These are phyloP conservation scores for Diaporthe vexans DNA, from an alignment of 2,329 filamentous ascomycete genomes.

Conservation along the genomic window DNA sequence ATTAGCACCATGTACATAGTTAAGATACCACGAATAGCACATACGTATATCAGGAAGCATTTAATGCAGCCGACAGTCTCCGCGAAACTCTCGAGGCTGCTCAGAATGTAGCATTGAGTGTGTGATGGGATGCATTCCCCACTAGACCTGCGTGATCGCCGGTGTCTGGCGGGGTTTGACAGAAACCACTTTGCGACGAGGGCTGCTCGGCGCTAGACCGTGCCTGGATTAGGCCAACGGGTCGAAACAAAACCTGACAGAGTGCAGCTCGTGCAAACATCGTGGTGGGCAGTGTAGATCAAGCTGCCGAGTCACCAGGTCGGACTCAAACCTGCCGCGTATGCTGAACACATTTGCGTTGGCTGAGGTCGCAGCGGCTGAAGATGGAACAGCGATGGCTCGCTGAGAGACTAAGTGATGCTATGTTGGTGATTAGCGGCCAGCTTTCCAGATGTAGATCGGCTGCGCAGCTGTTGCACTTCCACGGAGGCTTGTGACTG, in stretches of 20 bases:
- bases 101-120: neutral
- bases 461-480: neutral
- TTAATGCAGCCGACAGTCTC: neutral
- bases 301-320: neutral
- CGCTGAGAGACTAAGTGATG: neutral
- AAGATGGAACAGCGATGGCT: neutral
- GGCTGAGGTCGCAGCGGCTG: neutral
- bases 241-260: slow-evolving; percentile 24
- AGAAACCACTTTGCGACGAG: slow-evolving; percentile 28
- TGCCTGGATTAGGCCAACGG: neutral
- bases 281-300: neutral
- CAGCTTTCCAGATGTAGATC: neutral
- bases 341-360: slow-evolving; percentile 7
- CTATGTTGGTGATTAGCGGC: neutral
- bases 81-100: slow-evolving; percentile 13
- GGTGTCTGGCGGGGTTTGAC: slow-evolving; percentile 20
- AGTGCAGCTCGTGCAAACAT: slow-evolving; percentile 3
- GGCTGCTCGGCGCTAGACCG: slow-evolving; percentile 22
- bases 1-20: slow-evolving; percentile 4
- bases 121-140: slow-evolving; percentile 22
- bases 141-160: slow-evolving; percentile 31
- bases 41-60: neutral
- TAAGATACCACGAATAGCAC: slow-evolving; percentile 14
- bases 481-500: neutral
- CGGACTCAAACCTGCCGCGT: neutral